Percentiles rank a stretch among this genome's conserved stretches.
Conservation (phyloP, 2,329 filamentous ascomycete genomes). For the Aspergillus phoenicis region DNA sequence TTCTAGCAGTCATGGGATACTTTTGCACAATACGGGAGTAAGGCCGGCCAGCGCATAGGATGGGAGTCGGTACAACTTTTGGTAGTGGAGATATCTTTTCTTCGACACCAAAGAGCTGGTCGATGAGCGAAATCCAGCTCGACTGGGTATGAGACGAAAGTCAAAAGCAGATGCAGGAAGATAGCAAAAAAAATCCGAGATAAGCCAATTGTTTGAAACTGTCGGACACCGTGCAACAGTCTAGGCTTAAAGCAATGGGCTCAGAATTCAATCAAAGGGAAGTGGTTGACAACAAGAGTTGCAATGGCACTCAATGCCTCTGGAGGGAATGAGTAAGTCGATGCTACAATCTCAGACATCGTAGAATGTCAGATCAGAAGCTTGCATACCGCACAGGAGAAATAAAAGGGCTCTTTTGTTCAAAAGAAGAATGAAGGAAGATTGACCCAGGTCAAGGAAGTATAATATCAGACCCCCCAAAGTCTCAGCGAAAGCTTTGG, state of each 20-base stretch:
- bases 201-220: not conserved
- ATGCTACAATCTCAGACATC: constrained; percentile 10
- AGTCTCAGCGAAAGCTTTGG: constrained; percentile 21
- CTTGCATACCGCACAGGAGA: constrained; percentile 23
- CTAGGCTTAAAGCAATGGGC: not conserved
- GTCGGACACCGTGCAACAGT: not conserved
- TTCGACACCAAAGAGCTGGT: not conserved
- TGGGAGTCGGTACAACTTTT: not conserved
- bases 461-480: constrained; percentile 31
- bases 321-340: constrained; percentile 16
- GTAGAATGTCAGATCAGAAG: constrained; percentile 1
- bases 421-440: constrained; percentile 25
- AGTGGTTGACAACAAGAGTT: constrained; percentile 23
- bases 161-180: constrained; percentile 1
- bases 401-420: constrained; percentile 9
- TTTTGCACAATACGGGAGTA: not conserved
- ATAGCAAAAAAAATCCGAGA: constrained; percentile 2
- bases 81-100: not conserved
- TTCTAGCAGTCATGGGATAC: constrained; percentile 4
- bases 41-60: constrained; percentile 7
- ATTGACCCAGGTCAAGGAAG: constrained; percentile 19
- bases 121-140: constrained; percentile 15
- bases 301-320: constrained; percentile 38
- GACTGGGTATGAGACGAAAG: constrained; percentile 8
- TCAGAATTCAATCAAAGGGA: constrained; percentile 16